Conservation (phyloP, 2,329 filamentous ascomycete genomes). For the Penicillium brasilianum region DNA sequence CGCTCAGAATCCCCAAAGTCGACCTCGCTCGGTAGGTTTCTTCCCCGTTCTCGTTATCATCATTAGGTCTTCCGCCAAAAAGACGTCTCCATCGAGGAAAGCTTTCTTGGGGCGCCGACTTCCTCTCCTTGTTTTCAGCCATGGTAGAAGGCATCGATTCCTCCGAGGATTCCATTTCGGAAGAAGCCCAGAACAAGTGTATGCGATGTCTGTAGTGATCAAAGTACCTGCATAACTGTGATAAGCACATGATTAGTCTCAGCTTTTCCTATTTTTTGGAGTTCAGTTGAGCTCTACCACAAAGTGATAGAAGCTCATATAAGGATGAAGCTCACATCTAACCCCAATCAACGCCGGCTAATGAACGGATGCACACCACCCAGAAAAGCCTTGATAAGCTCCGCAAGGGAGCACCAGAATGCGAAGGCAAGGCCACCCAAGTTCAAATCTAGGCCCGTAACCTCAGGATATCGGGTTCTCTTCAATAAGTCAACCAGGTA, state of each 20-base stretch:
- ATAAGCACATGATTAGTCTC: background rate
- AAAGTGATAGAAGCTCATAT: background rate
- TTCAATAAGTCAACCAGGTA: background rate
- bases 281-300: background rate
- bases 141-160: conserved; percentile 9
- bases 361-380: conserved; percentile 3
- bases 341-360: conserved; percentile 3
- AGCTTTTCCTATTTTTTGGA: background rate
- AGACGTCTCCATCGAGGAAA: conserved; percentile 29
- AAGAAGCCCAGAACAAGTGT: background rate
- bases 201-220: background rate
- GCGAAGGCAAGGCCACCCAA: background rate
- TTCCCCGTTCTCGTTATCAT: conserved; percentile 20
- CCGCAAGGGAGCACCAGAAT: background rate
- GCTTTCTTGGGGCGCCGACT: background rate
- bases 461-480: background rate
- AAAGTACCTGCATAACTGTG: background rate
- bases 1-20: conserved; percentile 81
- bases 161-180: conserved; percentile 14
- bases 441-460: background rate
- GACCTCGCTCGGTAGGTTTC: conserved; percentile 51
- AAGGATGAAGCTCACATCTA: conserved; percentile 2
- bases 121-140: background rate
- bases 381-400: conserved; percentile 4
- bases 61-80: conserved; percentile 17